phyloP scores from a whole-genome alignment of 2,329 filamentous ascomycete species.

The Leptographium radiaticola region DNA sequence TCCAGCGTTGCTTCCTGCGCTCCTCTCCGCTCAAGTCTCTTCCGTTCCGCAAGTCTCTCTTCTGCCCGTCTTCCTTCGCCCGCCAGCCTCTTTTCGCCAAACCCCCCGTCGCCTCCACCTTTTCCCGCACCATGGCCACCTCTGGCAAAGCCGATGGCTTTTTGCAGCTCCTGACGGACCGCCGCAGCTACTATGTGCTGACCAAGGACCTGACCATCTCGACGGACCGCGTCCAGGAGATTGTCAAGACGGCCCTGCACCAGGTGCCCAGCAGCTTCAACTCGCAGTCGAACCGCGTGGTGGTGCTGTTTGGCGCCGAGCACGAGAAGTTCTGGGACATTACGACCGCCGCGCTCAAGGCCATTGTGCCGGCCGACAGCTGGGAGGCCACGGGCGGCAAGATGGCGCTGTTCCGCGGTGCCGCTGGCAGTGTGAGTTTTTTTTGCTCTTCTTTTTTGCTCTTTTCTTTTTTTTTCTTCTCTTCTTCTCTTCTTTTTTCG shows the following conservation, averaged over 20 bases:
- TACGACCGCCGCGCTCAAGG: constrained; percentile 48
- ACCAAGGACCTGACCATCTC: constrained; percentile 49
- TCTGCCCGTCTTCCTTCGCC: neutral
- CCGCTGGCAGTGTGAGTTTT: constrained; percentile 68
- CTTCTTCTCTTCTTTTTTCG: too few species aligned
- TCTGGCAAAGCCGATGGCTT: constrained; percentile 39
- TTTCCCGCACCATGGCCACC: constrained; percentile 14
- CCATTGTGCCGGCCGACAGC: constrained; percentile 51
- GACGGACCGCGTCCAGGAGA: constrained; percentile 46
- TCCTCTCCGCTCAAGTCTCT: constrained; percentile 1
- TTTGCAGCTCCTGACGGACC: constrained; percentile 51
- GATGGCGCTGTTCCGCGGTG: constrained; percentile 49
- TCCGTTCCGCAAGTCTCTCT: neutral
- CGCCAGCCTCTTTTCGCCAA: neutral
- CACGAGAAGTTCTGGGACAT: constrained; percentile 84
- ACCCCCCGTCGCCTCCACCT: neutral
- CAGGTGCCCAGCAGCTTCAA: constrained; percentile 78
- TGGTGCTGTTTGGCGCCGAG: constrained; percentile 68
- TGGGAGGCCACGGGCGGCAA: constrained; percentile 39
- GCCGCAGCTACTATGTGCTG: constrained; percentile 57
- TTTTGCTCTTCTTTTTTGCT: too few species aligned
- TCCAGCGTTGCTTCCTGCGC: neutral
- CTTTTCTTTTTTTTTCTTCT: too few species aligned
- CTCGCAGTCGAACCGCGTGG: constrained; percentile 66
- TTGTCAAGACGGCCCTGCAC: constrained; percentile 50